A percentile compares a stretch with the other conserved stretches of the same genome.
These are phyloP conservation scores for Colletotrichum eleusines DNA, from an alignment of 2,329 filamentous ascomycete species.

Conservation along the genomic window DNA sequence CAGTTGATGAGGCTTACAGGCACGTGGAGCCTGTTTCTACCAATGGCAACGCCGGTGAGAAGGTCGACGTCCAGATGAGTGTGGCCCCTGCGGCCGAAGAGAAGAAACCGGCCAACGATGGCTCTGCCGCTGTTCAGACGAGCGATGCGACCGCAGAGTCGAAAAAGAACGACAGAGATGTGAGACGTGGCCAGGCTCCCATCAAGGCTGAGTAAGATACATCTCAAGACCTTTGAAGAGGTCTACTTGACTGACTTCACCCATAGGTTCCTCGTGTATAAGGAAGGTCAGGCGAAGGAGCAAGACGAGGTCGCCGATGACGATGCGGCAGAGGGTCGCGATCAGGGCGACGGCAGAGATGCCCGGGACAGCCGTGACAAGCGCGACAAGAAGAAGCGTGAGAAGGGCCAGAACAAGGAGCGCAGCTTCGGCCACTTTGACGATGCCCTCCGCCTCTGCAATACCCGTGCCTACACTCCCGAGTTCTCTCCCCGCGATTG, in stretches of 20 bases:
- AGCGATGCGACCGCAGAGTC: slow-evolving; percentile 20
- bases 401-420: slow-evolving; percentile 79
- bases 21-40: slow-evolving; percentile 30
- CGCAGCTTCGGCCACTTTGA: slow-evolving; percentile 84
- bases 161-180: slow-evolving; percentile 42
- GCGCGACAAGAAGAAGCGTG: slow-evolving; percentile 60
- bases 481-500: slow-evolving; percentile 88
- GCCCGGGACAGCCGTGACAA: slow-evolving; percentile 58
- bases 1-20: slow-evolving; percentile 33
- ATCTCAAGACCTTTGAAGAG: neutral
- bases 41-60: slow-evolving; percentile 28
- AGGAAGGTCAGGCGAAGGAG: slow-evolving; percentile 63
- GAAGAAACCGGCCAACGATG: slow-evolving; percentile 1
- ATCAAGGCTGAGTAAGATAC: slow-evolving; percentile 54
- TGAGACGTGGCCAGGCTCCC: slow-evolving; percentile 48
- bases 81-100: slow-evolving; percentile 15
- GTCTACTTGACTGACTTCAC: slow-evolving; percentile 11
- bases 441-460: slow-evolving; percentile 83
- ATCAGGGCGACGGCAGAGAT: slow-evolving; percentile 56
- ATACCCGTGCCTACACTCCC: slow-evolving; percentile 74
- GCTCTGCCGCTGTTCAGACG: slow-evolving; percentile 29
- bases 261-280: slow-evolving; percentile 51
- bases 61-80: slow-evolving; percentile 33
- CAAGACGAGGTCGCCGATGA: slow-evolving; percentile 61
- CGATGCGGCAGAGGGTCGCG: slow-evolving; percentile 62